A percentile compares a stretch with the other conserved stretches of the same genome.
These are phyloP conservation scores for Trichosporon sp. DNA, from an alignment of 1,284 basidiomycete species.

Conservation along the genomic window DNA sequence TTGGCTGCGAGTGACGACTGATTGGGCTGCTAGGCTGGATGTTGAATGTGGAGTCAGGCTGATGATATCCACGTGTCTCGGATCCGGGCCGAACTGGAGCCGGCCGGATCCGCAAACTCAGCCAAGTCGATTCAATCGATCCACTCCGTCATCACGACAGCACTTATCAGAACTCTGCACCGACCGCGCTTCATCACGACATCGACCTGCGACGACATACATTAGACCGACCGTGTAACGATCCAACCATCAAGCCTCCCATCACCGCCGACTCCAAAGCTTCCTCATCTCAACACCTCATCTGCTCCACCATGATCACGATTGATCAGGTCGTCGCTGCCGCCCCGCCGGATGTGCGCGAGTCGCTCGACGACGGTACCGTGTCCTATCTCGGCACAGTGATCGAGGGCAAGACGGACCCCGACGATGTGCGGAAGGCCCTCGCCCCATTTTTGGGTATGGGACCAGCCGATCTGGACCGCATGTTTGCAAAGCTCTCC, in stretches of 20 bases:
- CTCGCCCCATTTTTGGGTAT: slow-evolving; percentile 31
- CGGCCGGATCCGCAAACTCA: not conserved
- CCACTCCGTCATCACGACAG: not conserved
- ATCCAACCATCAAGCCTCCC: not conserved
- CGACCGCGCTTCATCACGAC: not conserved
- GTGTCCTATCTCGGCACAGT: slow-evolving; percentile 23
- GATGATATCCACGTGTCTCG: slow-evolving; percentile 6
- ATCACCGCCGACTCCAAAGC: too few relatives aligned
- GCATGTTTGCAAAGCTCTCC: slow-evolving; percentile 25
- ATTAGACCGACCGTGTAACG: not conserved
- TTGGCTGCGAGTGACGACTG: too few relatives aligned
- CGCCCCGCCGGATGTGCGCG: slow-evolving; percentile 27
- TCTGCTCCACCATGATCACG: slow-evolving; percentile 22
- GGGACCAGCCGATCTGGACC: slow-evolving; percentile 22
- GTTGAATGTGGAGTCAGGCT: not conserved
- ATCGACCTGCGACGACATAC: not conserved
- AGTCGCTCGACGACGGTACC: slow-evolving; percentile 29
- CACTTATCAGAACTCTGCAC: not conserved
- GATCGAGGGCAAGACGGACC: slow-evolving; percentile 18
- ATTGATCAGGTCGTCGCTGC: slow-evolving; percentile 28
- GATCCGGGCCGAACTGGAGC: not conserved
- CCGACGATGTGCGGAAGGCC: slow-evolving; percentile 21
- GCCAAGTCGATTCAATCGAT: not conserved
- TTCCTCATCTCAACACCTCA: not conserved
- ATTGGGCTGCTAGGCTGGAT: too few relatives aligned